Conservation (phyloP, 2,329 filamentous ascomycete species). For the Pseudocercospora fijiensis region DNA sequence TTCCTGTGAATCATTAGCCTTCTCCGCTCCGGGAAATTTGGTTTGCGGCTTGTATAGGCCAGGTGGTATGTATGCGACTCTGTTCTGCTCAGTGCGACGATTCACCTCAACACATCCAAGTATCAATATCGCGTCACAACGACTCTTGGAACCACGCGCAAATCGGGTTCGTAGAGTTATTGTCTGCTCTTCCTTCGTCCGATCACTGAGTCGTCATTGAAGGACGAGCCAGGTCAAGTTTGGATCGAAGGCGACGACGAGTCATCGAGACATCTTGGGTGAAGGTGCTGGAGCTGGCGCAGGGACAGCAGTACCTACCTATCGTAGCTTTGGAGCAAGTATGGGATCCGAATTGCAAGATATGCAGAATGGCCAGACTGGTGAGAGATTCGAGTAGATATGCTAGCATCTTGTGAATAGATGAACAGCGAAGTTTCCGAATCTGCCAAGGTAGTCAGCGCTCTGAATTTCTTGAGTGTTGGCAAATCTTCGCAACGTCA, state of each 20-base stretch:
- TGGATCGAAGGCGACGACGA: background rate
- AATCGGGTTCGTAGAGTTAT: background rate
- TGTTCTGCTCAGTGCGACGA: background rate
- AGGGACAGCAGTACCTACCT: no score
- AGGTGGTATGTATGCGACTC: background rate
- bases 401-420: no score
- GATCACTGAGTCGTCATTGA: background rate
- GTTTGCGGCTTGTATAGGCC: background rate
- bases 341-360: background rate
- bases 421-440: background rate
- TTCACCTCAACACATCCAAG: background rate
- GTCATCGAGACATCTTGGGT: background rate
- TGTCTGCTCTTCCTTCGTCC: background rate
- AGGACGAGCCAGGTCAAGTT: background rate
- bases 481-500: background rate
- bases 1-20: background rate
- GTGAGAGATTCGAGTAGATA: background rate
- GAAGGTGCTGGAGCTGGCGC: background rate
- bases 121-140: background rate
- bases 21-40: background rate
- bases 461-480: background rate
- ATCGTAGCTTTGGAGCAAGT: no score
- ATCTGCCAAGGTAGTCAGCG: background rate
- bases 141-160: background rate
- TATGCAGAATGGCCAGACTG: background rate